Percentiles rank a stretch among this genome's conserved stretches.
Conservation (phyloP, 805 yeast genomes). For the Vanderwaltozyma verrucispora region DNA sequence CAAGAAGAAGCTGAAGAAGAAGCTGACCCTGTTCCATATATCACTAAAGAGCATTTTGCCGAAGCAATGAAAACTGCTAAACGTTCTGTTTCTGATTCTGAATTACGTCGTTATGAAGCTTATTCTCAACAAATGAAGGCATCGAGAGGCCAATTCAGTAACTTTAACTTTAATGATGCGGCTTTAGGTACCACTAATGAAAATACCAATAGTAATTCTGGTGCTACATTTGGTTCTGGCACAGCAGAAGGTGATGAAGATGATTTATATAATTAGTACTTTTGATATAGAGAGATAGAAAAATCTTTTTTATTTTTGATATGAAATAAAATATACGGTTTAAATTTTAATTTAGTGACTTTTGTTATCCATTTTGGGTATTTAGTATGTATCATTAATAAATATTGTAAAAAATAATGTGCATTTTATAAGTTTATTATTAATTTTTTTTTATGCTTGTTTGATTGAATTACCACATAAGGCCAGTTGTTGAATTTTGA, state of each 20-base stretch:
- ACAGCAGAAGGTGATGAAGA: constrained; percentile 45
- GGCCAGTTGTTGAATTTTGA: too few species aligned
- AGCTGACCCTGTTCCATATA: constrained; percentile 91
- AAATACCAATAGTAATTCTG: constrained; percentile 28
- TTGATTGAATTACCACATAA: too few species aligned
- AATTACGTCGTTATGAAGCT: constrained; percentile 96
- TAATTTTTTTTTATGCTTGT: too few species aligned
- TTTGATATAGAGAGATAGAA: background rate
- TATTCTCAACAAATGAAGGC: constrained; percentile 94
- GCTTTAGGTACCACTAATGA: constrained; percentile 43
- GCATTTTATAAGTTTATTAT: too few species aligned
- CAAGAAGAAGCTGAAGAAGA: constrained; percentile 30
- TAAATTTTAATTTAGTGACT: too few species aligned
- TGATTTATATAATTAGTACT: constrained; percentile 45
- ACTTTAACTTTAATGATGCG: constrained; percentile 68
- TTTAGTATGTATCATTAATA: too few species aligned
- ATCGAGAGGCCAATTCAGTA: constrained; percentile 88
- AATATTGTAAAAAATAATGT: too few species aligned
- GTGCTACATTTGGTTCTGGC: constrained; percentile 34
- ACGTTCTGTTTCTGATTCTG: constrained; percentile 94
- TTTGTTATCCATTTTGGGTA: too few species aligned
- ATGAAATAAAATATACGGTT: background rate
- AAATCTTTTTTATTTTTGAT: background rate
- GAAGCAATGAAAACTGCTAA: constrained; percentile 99
- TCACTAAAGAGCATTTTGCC: constrained; percentile 88